Evolutionary conservation across 2,329 filamentous ascomycete species (phyloP), one percentile per base, ranked within the genome.

Genomic region (Didymella segeticola): DNA sequence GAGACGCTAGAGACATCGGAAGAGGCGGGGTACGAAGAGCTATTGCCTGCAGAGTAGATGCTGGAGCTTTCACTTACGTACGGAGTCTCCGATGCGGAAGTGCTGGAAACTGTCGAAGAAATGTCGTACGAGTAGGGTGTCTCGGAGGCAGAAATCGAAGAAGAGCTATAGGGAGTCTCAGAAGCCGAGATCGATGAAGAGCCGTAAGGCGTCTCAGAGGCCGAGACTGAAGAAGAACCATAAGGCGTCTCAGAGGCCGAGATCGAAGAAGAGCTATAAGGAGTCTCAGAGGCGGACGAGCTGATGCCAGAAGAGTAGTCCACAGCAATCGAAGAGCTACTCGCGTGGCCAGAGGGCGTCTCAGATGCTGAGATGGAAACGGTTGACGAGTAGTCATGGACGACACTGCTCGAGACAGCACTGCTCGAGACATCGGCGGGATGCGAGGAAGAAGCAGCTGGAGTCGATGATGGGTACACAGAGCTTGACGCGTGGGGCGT

Each of bases 401-500:
- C 7, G 4, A 14, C 23, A 8, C 43, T 48, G 39, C 43, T 53
- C 14, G 49, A 37, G 29, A 31, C n/a, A 2, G 27, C 19, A 6
- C 48, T 47, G 30, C 43, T 48, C 14, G 51, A 39, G 22, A 36
- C 17, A 3, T 45, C 39, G 17, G 31, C 3, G 9, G 29, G 5
- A 33, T 33, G 41, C 11, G 51, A 49, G 1, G 51, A 39, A 1
- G 39, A 43, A 25, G 20, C 31, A 39, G 4, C 51, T 1, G 43
- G 31, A 15, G 31, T 53, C 15, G 51, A 39, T 15, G 45, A 45
- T n/a, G 39, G 39, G 15, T 41, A 39, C 30, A 29, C 19, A n/a
- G 56, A 55, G 56, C 51, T 56, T 17, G 51, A 46, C 2, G n/a
- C 27, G 20, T 19, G 25, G 31, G 37, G 26, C 2, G 34, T 43